Evolutionary conservation across 441 rosid species (phyloP).

Genomic region (Pelargonium australe): DNA sequence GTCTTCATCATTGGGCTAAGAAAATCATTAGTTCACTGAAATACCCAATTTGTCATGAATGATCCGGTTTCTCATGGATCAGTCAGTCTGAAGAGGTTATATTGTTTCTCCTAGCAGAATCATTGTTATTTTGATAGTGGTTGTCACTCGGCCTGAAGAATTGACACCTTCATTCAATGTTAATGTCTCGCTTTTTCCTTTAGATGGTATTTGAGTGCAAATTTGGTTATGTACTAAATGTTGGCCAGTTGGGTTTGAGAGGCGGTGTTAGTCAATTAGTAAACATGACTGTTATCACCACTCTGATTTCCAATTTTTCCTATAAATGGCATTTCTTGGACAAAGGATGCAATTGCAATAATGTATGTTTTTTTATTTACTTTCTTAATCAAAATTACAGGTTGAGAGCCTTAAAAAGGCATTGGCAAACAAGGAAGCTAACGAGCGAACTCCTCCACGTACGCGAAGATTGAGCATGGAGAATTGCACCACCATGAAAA

Average conservation of each 20-base stretch:
- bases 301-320: not conserved
- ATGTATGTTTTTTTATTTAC: conserved; percentile 1
- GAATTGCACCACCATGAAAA: not conserved
- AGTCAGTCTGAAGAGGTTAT: too few species aligned
- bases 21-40: not conserved
- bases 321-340: not conserved
- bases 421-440: conserved; percentile 47
- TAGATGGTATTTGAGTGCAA: too few species aligned
- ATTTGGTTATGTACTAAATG: too few species aligned
- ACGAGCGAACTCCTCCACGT: conserved; percentile 8
- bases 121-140: too few species aligned
- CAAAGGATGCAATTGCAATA: not conserved
- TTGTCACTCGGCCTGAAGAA: too few species aligned
- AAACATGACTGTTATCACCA: too few species aligned
- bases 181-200: too few species aligned
- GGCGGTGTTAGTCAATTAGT: too few species aligned
- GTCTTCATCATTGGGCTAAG: not conserved
- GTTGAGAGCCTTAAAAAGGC: conserved; percentile 80
- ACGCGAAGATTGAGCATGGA: conserved; percentile 4
- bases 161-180: too few species aligned
- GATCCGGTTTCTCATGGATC: too few species aligned
- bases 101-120: too few species aligned
- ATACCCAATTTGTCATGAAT: not conserved
- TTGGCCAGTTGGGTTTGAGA: too few species aligned
- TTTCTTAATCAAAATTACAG: conserved; percentile 29